phyloP scores from a whole-genome alignment of 495 filamentous ascomycete genomes.

The Lasiosphaeria ovina region DNA sequence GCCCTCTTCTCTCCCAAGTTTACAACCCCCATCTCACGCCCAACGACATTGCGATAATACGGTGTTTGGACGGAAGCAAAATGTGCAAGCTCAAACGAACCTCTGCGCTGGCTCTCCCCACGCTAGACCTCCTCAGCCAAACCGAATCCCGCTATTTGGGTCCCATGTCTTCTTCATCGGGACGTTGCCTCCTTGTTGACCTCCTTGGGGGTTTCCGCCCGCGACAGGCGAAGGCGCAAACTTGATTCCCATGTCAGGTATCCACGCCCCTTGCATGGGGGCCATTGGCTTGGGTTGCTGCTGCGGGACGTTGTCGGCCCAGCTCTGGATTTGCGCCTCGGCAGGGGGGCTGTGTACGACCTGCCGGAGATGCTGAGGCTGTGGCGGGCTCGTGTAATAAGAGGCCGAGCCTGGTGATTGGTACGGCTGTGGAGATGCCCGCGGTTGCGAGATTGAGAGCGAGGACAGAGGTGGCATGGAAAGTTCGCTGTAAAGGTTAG shows the following conservation, averaged over 20 bases:
- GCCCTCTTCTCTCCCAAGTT: no score
- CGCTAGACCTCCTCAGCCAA: slow-evolving; percentile 41
- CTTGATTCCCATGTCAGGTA: slow-evolving; percentile 74
- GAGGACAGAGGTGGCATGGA: slow-evolving; percentile 49
- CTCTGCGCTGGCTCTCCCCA: no score
- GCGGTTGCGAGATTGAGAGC: slow-evolving; percentile 33
- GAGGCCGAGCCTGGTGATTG: slow-evolving; percentile 12
- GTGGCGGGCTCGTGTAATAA: slow-evolving; percentile 28
- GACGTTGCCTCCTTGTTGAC: slow-evolving; percentile 15
- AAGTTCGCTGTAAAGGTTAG: slow-evolving; percentile 39
- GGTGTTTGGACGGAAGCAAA: no score
- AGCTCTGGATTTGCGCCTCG: slow-evolving; percentile 50
- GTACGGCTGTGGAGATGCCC: slow-evolving; percentile 18
- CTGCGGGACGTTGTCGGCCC: slow-evolving; percentile 48
- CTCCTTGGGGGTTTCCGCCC: slow-evolving; percentile 2
- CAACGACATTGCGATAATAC: no score
- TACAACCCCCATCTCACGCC: no score
- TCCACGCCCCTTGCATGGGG: slow-evolving; percentile 64
- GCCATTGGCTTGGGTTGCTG: slow-evolving; percentile 53
- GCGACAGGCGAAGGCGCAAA: slow-evolving; percentile 44
- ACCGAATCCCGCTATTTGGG: slow-evolving; percentile 59
- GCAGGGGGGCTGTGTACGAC: slow-evolving; percentile 27
- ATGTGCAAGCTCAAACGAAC: no score
- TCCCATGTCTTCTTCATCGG: slow-evolving; percentile 53
- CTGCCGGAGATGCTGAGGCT: slow-evolving; percentile 35